Evolutionary conservation across 257 asterid species (phyloP).

Genomic region (Nicotiana paniculata): DNA sequence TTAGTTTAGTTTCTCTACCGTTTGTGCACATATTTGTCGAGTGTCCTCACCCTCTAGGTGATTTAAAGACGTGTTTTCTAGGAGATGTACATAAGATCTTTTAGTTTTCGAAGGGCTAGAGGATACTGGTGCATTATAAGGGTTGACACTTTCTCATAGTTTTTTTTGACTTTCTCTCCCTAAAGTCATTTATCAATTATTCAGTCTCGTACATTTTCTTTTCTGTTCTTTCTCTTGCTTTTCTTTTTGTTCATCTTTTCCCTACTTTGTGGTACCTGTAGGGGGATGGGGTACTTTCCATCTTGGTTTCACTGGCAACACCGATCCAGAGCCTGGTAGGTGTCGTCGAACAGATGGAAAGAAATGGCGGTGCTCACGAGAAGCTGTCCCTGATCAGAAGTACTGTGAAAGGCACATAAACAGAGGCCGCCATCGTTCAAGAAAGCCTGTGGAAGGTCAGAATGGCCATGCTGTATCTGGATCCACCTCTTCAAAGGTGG

Average conservation of each 20-base stretch:
- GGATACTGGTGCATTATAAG: neutral
- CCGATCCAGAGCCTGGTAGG: constrained; percentile 96
- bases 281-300: constrained; percentile 93
- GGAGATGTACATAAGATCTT: neutral
- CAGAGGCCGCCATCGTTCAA: constrained; percentile 99
- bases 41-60: neutral
- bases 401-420: constrained; percentile 98
- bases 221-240: neutral
- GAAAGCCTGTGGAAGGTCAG: constrained; percentile 99
- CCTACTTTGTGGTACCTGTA: constrained; percentile 15
- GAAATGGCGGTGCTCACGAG: constrained; percentile 99
- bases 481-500: constrained; percentile 53
- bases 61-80: neutral
- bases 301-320: constrained; percentile 72
- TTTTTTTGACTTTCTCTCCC: neutral
- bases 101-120: neutral
- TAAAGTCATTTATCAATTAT: neutral
- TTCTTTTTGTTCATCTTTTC: neutral
- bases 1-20: neutral
- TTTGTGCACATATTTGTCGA: neutral
- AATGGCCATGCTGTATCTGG: constrained; percentile 74
- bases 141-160: neutral
- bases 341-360: constrained; percentile 98
- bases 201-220: neutral
- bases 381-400: constrained; percentile 93